Conservation (phyloP, 768 basidiomycete species). For the Russula emetica region DNA sequence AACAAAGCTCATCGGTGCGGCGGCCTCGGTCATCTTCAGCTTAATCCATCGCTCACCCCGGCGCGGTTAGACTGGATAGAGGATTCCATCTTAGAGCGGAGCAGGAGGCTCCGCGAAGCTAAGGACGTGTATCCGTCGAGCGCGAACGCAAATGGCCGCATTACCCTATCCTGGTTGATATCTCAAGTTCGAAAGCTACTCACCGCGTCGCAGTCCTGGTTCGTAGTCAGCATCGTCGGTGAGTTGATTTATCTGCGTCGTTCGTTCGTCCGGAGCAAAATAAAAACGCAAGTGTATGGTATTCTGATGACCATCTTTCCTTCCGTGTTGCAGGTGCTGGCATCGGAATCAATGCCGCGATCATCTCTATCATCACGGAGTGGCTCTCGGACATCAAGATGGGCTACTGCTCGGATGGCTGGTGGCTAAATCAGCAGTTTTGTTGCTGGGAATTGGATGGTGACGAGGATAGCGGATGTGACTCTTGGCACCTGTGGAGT, state of each 20-base stretch:
- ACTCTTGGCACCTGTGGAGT: conserved; percentile 93
- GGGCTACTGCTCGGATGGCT: conserved; percentile 93
- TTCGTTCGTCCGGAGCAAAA: background rate
- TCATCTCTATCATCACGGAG: conserved; percentile 92
- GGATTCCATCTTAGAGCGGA: conserved; percentile 86
- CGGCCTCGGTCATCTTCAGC: background rate
- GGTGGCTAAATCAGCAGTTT: conserved; percentile 98
- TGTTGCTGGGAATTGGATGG: conserved; percentile 96
- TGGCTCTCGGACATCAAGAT: conserved; percentile 98
- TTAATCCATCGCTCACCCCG: background rate
- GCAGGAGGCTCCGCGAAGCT: conserved; percentile 64
- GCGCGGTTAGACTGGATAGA: conserved; percentile 83
- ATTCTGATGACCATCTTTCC: too few relatives aligned
- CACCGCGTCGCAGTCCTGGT: conserved; percentile 83
- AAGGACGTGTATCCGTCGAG: conserved; percentile 42
- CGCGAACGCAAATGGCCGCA: conserved; percentile 47
- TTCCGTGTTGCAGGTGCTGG: conserved; percentile 58
- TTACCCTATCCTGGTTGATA: conserved; percentile 58
- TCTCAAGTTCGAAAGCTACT: conserved; percentile 53
- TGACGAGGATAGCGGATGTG: conserved; percentile 73
- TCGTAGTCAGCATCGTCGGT: conserved; percentile 89
- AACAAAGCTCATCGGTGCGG: conserved; percentile 15
- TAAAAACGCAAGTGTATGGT: background rate
- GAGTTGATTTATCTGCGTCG: conserved; percentile 33
- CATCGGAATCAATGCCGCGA: conserved; percentile 91